These are phyloP conservation scores for Russula vinacea DNA, from an alignment of 768 basidiomycete species.

Conservation along the genomic window DNA sequence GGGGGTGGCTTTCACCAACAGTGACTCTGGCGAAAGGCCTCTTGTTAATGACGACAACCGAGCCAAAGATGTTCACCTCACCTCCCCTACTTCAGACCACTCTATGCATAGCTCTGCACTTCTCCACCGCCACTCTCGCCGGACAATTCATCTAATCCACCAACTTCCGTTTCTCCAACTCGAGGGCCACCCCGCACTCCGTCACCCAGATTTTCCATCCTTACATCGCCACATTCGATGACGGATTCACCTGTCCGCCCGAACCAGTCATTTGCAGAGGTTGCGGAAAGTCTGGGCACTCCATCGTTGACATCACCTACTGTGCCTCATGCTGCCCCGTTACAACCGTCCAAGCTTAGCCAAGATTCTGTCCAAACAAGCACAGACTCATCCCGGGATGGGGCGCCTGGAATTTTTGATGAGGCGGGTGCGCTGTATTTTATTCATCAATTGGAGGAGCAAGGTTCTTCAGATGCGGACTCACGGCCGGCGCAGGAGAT, in stretches of 20 bases:
- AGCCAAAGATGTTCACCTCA: neutral
- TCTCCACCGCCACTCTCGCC: slow-evolving; percentile 27
- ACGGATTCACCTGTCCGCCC: slow-evolving; percentile 21
- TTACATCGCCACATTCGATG: slow-evolving; percentile 44
- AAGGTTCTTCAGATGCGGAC: slow-evolving; percentile 27
- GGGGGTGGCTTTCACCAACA: neutral
- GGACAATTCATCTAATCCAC: slow-evolving; percentile 16
- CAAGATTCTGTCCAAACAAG: slow-evolving; percentile 29
- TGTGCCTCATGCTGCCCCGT: neutral
- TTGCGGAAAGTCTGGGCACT: neutral
- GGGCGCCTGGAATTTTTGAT: slow-evolving; percentile 41
- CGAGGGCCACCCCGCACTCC: slow-evolving; percentile 17
- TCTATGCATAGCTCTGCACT: slow-evolving; percentile 16
- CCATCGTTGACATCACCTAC: slow-evolving; percentile 9
- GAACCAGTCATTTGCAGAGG: slow-evolving; percentile 17
- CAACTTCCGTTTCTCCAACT: slow-evolving; percentile 14
- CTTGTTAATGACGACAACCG: neutral
- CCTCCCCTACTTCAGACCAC: slow-evolving; percentile 8
- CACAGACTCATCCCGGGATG: slow-evolving; percentile 27
- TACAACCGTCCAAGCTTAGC: slow-evolving; percentile 11
- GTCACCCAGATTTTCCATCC: slow-evolving; percentile 31
- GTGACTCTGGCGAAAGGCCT: neutral
- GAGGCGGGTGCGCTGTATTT: slow-evolving; percentile 68
- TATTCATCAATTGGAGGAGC: slow-evolving; percentile 57
- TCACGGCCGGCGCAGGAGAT: slow-evolving; percentile 27